Evolutionary conservation across 495 filamentous ascomycete species (phyloP), one percentile per base, ranked within the genome.

Genomic region (Penicillium daleae): DNA sequence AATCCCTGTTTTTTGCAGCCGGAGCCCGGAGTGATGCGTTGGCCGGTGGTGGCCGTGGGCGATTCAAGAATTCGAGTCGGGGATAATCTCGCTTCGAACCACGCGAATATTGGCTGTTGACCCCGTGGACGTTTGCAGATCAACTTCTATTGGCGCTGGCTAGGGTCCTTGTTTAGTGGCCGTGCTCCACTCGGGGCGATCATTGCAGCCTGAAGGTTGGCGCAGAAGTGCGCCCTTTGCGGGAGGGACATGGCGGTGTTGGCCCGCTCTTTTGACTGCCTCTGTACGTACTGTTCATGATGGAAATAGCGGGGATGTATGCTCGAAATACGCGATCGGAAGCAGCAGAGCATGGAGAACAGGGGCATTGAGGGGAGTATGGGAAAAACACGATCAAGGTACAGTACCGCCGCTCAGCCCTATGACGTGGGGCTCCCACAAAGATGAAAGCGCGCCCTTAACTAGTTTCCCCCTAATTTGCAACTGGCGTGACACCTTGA

Each of bases 391-490:
- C 48, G 21, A 33, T 22, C 51, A 35, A 35, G 31, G 51, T 54
- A 32, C 29, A 29, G 6, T 19, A 5, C n/a, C 8, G 13, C 19
- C 37, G 27, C 10, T 69, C 66, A 72, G 69, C 69, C 67, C 55
- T 72, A 72, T 72, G 69, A 72, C 69, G 69, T 67, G 60, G 62
- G 61, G 54, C 19, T 22, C n/a, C 17, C 56, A 48, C n/a, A 40
- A 37, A 33, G 44, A 57, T 21, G 21, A 3, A 39, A 52, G 46
- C 17, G 13, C 24, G 24, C 46, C 40, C 40, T n/a, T 9, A 44
- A 44, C n/a, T n/a, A n/a, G n/a, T n/a, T 44, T 9, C 21, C 40
- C 40, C 44, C 46, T 24, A 50, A 29, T 24, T 5, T 29, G 24
- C 26, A n/a, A 50, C 46, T 50, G 24, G 46, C 26, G 24, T 29